phyloP scores from a whole-genome alignment of 2,329 filamentous ascomycete species.

The Triangularia setosa region DNA sequence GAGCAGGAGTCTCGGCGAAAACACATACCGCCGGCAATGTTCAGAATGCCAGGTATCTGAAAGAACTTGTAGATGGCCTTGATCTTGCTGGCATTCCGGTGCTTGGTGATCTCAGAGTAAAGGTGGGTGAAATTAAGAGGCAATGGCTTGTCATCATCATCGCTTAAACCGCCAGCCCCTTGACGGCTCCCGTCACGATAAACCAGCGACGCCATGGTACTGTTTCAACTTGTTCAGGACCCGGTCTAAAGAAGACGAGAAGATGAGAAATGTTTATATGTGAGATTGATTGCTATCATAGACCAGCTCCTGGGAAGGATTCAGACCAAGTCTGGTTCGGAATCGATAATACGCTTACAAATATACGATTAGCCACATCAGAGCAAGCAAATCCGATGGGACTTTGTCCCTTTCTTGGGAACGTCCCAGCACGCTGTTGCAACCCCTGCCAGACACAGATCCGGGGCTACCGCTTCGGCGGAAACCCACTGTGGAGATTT shows the following conservation, averaged over 20 bases:
- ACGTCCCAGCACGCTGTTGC: neutral
- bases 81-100: slow-evolving; percentile 61
- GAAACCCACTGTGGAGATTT: neutral
- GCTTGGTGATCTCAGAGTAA: slow-evolving; percentile 65
- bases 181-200: neutral
- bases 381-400: neutral
- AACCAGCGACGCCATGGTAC: neutral
- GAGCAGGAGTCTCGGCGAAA: slow-evolving; percentile 4
- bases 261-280: neutral
- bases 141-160: slow-evolving; percentile 30
- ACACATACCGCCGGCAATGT: slow-evolving; percentile 57
- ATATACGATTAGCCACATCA: neutral
- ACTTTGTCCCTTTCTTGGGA: neutral
- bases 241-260: neutral
- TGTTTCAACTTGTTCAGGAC: neutral
- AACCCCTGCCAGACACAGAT: neutral
- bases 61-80: slow-evolving; percentile 89
- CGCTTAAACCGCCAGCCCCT: neutral
- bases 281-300: neutral
- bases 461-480: neutral
- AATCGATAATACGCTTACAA: neutral
- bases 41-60: slow-evolving; percentile 56
- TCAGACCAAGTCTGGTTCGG: neutral
- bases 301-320: neutral
- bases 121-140: slow-evolving; percentile 78